A percentile compares a stretch with the other conserved stretches of the same genome.
Conservation (phyloP, 2,329 filamentous ascomycete genomes). For the Aureobasidium subglaciale region DNA sequence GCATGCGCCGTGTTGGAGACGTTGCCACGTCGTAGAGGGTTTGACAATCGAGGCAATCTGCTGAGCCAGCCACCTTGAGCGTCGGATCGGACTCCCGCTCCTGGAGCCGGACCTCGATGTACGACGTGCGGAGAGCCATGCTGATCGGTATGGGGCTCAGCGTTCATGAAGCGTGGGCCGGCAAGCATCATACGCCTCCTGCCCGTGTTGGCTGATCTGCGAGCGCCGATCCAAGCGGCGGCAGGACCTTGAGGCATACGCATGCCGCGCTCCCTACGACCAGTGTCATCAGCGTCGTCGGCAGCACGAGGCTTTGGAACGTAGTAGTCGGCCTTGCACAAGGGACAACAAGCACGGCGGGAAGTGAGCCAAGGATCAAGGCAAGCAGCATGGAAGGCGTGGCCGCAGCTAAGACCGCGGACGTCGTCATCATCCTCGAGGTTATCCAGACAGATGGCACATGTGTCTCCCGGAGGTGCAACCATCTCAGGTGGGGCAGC, state of each 20-base stretch:
- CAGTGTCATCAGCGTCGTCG: slow-evolving; percentile 30
- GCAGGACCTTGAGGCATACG: slow-evolving; percentile 22
- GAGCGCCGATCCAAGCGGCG: slow-evolving; percentile 24
- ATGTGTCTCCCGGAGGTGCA: slow-evolving; percentile 78
- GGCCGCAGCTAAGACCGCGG: slow-evolving; percentile 88
- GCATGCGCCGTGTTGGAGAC: slow-evolving; percentile 1
- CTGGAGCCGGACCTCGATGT: background rate
- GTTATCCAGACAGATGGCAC: slow-evolving; percentile 91
- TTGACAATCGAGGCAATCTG: slow-evolving; percentile 20
- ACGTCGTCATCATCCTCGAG: slow-evolving; percentile 95
- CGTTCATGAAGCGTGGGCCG: slow-evolving; percentile 23
- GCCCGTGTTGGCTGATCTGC: slow-evolving; percentile 21
- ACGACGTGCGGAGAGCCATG: background rate
- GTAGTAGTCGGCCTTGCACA: slow-evolving; percentile 98
- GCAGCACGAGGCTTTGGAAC: slow-evolving; percentile 79
- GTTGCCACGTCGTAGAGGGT: slow-evolving; percentile 23
- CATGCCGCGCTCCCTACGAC: slow-evolving; percentile 16
- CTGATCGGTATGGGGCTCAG: slow-evolving; percentile 14
- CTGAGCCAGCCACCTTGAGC: slow-evolving; percentile 21
- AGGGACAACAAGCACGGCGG: slow-evolving; percentile 86
- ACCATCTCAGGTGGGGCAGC: slow-evolving; percentile 76
- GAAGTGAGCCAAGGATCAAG: slow-evolving; percentile 96
- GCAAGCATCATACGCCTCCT: slow-evolving; percentile 24
- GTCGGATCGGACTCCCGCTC: background rate
- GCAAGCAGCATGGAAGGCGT: slow-evolving; percentile 93